These are phyloP conservation scores for Raphanus hybrid DNA, from an alignment of 441 rosid genomes.

Conservation along the genomic window DNA sequence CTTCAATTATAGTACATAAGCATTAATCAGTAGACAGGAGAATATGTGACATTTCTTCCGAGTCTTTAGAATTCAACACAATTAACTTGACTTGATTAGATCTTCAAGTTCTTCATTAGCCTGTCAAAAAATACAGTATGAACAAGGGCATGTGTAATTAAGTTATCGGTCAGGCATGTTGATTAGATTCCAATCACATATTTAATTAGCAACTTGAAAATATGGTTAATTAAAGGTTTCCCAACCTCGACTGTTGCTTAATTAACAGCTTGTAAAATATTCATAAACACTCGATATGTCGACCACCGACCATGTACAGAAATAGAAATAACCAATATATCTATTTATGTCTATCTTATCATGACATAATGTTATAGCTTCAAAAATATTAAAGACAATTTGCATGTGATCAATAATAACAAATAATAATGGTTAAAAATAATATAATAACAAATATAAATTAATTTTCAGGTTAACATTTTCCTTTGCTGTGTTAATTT, in stretches of 20 bases:
- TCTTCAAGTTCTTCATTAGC: conserved; percentile 68
- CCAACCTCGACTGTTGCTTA: conserved; percentile 29
- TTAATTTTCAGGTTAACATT: conserved; percentile 65
- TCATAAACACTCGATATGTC: conserved; percentile 22
- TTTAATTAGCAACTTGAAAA: conserved; percentile 35
- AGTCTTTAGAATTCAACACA: conserved; percentile 9
- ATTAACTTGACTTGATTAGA: conserved; percentile 24
- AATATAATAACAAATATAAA: conserved; percentile 30
- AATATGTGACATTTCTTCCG: conserved; percentile 11
- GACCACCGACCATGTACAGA: conserved; percentile 44
- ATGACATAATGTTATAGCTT: conserved; percentile 23
- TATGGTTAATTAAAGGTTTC: conserved; percentile 33
- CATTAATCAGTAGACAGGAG: conserved; percentile 14
- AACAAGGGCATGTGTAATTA: conserved; percentile 3
- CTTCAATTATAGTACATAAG: not conserved
- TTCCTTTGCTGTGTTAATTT: conserved; percentile 32
- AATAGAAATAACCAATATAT: conserved; percentile 30
- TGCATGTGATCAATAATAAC: conserved; percentile 48
- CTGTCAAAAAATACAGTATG: conserved; percentile 44
- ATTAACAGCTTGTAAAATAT: conserved; percentile 33
- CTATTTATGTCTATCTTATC: conserved; percentile 30
- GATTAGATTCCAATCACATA: conserved; percentile 40
- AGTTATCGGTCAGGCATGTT: conserved; percentile 27
- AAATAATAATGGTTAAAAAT: not conserved
- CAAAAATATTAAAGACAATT: conserved; percentile 38